Percentiles rank a stretch among this genome's conserved stretches.
Conservation (phyloP, 805 yeast genomes). For the Starmerella cellae region DNA sequence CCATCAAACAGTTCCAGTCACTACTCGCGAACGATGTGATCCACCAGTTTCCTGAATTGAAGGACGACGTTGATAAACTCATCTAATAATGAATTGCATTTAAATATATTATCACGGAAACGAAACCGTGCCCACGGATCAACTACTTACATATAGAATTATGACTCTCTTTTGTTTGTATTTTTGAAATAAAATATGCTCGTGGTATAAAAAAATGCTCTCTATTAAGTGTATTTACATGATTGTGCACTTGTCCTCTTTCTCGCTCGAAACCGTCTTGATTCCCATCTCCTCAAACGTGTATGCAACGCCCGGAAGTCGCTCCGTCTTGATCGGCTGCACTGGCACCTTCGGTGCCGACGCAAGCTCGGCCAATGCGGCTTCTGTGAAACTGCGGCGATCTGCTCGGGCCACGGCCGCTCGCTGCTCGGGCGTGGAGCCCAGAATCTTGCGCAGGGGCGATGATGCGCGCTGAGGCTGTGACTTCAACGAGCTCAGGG, state of each 20-base stretch:
- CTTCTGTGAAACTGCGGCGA: slow-evolving; percentile 17
- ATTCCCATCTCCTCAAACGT: slow-evolving; percentile 25
- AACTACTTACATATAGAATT: too few relatives aligned
- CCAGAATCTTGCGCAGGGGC: slow-evolving; percentile 18
- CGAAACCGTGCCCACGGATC: too few relatives aligned
- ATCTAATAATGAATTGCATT: too few relatives aligned
- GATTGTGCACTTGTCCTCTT: slow-evolving; percentile 17
- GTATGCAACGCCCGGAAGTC: slow-evolving; percentile 22
- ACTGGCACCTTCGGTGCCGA: slow-evolving; percentile 17
- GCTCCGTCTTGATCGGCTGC: slow-evolving; percentile 13
- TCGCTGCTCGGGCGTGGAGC: slow-evolving; percentile 14
- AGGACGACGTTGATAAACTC: too few relatives aligned
- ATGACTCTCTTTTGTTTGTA: too few relatives aligned
- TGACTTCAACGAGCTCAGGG: background rate
- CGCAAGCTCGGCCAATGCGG: slow-evolving; percentile 13
- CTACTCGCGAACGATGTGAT: slow-evolving; percentile 54
- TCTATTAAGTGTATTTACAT: slow-evolving; percentile 1
- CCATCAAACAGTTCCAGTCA: slow-evolving; percentile 47
- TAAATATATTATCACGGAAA: too few relatives aligned
- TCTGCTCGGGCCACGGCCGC: slow-evolving; percentile 12
- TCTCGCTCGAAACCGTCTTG: slow-evolving; percentile 13
- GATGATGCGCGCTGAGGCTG: slow-evolving; percentile 13
- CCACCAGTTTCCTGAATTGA: slow-evolving; percentile 51
- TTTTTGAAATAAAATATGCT: too few relatives aligned
- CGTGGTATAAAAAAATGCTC: too few relatives aligned